These are phyloP conservation scores for Phlebiopsis gigantea DNA, from an alignment of 768 basidiomycete genomes.

Conservation along the genomic window DNA sequence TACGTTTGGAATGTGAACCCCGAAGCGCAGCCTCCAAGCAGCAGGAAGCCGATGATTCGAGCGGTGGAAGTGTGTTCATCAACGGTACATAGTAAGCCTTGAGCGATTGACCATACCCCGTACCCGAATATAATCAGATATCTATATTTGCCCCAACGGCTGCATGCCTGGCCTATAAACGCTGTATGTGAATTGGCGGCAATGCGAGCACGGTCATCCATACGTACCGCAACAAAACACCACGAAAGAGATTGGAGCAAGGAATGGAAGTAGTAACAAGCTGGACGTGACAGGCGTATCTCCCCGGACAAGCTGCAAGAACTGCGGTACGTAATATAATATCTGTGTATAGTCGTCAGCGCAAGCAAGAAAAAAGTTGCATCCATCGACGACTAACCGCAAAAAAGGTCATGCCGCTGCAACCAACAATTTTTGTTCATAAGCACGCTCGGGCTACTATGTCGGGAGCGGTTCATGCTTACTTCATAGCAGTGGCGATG, in stretches of 20 bases:
- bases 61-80: constrained; percentile 26
- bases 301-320: constrained; percentile 35
- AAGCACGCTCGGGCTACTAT: neutral
- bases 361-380: neutral
- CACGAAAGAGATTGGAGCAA: constrained; percentile 23
- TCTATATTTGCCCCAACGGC: constrained; percentile 23
- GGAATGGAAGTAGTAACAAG: constrained; percentile 34
- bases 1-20: constrained; percentile 24
- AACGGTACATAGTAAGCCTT: constrained; percentile 34
- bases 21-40: constrained; percentile 33
- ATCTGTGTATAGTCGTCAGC: constrained; percentile 1
- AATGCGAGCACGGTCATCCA: neutral
- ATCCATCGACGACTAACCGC: constrained; percentile 7
- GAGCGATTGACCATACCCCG: constrained; percentile 33
- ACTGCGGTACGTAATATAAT: constrained; percentile 34
- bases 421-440: neutral
- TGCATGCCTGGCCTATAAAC: constrained; percentile 9
- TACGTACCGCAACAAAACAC: constrained; percentile 11
- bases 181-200: neutral
- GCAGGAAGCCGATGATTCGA: constrained; percentile 30
- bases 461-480: neutral
- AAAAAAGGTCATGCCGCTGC: constrained; percentile 19
- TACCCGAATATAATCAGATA: constrained; percentile 26
- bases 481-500: constrained; percentile 23
- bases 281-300: constrained; percentile 32